Conservation (phyloP, 1,284 basidiomycete genomes). For the Abortiporus biennis region DNA sequence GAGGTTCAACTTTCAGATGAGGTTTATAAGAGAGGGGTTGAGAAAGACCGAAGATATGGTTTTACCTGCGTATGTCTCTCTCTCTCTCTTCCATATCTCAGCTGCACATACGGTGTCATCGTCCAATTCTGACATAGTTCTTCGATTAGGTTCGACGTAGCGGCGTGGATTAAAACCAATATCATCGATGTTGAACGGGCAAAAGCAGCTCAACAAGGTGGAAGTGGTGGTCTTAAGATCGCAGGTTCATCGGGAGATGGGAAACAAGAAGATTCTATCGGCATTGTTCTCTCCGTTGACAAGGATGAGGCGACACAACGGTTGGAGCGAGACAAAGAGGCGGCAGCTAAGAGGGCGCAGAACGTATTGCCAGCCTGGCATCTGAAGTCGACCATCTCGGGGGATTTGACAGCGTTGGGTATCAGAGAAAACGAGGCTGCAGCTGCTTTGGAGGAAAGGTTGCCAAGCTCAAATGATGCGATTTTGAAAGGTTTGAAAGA, state of each 20-base stretch:
- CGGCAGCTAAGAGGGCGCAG: slow-evolving; percentile 77
- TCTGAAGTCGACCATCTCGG: slow-evolving; percentile 90
- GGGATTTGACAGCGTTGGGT: slow-evolving; percentile 84
- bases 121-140: too few species aligned
- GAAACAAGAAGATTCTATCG: slow-evolving; percentile 67
- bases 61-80: slow-evolving; percentile 54
- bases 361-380: slow-evolving; percentile 94
- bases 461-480: slow-evolving; percentile 54
- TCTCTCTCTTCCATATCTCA: slow-evolving; percentile 1
- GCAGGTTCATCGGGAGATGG: slow-evolving; percentile 60
- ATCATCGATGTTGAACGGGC: slow-evolving; percentile 51
- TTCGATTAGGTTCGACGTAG: slow-evolving; percentile 70
- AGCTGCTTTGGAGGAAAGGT: slow-evolving; percentile 18
- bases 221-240: slow-evolving; percentile 56
- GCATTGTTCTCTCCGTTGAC: slow-evolving; percentile 77
- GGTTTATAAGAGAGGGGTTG: slow-evolving; percentile 81
- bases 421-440: slow-evolving; percentile 46
- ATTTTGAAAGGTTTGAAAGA: slow-evolving; percentile 60
- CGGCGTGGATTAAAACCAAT: slow-evolving; percentile 69
- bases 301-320: slow-evolving; percentile 70
- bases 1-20: slow-evolving; percentile 89
- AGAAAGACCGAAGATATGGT: slow-evolving; percentile 87
- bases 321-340: slow-evolving; percentile 62
- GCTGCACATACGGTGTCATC: not conserved
- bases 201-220: slow-evolving; percentile 30